A percentile compares a stretch with the other conserved stretches of the same genome.
Conservation (phyloP, 176 grass and related monocot genomes). For the Cymbopogon citratus region DNA sequence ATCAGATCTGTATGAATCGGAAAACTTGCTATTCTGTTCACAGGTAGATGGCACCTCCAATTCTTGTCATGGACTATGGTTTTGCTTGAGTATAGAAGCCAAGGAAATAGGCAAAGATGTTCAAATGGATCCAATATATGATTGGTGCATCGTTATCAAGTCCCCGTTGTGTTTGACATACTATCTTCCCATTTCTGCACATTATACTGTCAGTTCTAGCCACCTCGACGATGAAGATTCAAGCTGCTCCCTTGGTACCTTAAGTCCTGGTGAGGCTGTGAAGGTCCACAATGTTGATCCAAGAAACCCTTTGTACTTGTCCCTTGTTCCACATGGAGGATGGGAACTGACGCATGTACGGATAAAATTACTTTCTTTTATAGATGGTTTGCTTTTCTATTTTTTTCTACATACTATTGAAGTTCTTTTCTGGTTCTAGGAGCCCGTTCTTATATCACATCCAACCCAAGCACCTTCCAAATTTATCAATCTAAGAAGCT, state of each 20-base stretch:
- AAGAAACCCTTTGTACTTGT: constrained; percentile 72
- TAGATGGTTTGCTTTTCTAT: neutral
- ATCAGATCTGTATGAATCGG: constrained; percentile 77
- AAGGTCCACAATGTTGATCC: constrained; percentile 78
- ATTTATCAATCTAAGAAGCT: constrained; percentile 69
- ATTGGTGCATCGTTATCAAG: constrained; percentile 78
- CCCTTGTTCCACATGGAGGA: constrained; percentile 76
- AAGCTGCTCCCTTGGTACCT: constrained; percentile 57
- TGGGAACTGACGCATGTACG: constrained; percentile 77
- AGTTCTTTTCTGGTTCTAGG: constrained; percentile 48
- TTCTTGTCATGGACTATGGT: constrained; percentile 59
- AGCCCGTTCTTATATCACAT: constrained; percentile 86
- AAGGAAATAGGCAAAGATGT: constrained; percentile 98
- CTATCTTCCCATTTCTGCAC: constrained; percentile 79
- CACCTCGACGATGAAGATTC: constrained; percentile 37
- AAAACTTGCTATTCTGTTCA: constrained; percentile 77
- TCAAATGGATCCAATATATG: constrained; percentile 69
- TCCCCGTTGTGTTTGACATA: constrained; percentile 75
- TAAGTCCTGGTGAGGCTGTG: constrained; percentile 66
- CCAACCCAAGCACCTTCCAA: constrained; percentile 67
- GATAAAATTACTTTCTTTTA: constrained; percentile 24
- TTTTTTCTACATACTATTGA: constrained; percentile 28
- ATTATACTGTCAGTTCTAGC: constrained; percentile 56
- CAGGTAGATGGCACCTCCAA: constrained; percentile 59
- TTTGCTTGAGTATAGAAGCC: constrained; percentile 76